Conservation (phyloP, 768 basidiomycete genomes). For the Phylloporus scabripes region DNA sequence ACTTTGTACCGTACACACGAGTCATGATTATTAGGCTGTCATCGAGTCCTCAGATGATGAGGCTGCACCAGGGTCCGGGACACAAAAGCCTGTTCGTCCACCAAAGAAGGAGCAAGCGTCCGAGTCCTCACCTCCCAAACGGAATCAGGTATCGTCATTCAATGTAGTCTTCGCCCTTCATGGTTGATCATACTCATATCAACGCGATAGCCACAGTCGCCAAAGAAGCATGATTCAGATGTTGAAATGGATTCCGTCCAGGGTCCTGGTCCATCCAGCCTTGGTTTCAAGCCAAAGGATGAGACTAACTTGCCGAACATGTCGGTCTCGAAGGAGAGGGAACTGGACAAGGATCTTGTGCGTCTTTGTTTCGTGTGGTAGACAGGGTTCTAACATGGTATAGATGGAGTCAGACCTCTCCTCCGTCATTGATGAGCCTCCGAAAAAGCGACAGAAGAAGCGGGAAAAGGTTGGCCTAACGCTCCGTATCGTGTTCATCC, state of each 20-base stretch:
- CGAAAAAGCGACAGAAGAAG: constrained; percentile 42
- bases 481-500: not conserved
- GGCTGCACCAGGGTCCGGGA: constrained; percentile 4
- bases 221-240: constrained; percentile 6
- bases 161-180: not conserved
- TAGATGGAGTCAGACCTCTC: constrained; percentile 48
- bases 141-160: constrained; percentile 6
- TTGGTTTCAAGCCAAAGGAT: constrained; percentile 3
- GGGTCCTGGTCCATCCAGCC: constrained; percentile 11
- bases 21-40: constrained; percentile 12
- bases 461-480: constrained; percentile 32
- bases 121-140: constrained; percentile 8
- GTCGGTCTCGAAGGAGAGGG: constrained; percentile 5
- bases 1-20: not conserved
- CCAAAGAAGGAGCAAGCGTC: constrained; percentile 7
- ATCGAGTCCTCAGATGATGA: constrained; percentile 30
- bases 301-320: constrained; percentile 2
- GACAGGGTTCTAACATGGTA: constrained; percentile 19
- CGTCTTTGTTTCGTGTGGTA: constrained; percentile 1
- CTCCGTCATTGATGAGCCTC: constrained; percentile 51
- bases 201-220: not conserved
- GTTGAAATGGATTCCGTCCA: constrained; percentile 4
- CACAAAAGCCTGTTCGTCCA: constrained; percentile 1
- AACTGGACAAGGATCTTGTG: constrained; percentile 15
- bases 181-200: not conserved